These are phyloP conservation scores for Beauveria bassiana DNA, from an alignment of 2,329 filamentous ascomycete genomes.

Conservation along the genomic window DNA sequence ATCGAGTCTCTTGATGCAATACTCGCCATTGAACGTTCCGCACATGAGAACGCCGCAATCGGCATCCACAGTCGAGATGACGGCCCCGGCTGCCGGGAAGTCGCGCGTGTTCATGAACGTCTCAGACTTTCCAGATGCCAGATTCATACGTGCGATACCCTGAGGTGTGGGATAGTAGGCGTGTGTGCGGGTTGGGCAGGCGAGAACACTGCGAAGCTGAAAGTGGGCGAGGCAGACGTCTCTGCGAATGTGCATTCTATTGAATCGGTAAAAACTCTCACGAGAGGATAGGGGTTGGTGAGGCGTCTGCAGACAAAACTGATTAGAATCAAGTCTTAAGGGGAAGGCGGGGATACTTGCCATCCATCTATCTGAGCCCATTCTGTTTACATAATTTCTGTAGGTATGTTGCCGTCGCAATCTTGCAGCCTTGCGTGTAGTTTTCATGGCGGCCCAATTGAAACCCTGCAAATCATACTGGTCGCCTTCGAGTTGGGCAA, in stretches of 20 bases:
- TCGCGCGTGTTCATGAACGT: conserved; percentile 36
- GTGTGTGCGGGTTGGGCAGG: conserved; percentile 46
- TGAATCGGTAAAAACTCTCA: conserved; percentile 51
- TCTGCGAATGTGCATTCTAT: conserved; percentile 45
- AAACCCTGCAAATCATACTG: conserved; percentile 51
- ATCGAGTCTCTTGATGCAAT: conserved; percentile 40
- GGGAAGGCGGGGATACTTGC: conserved; percentile 30
- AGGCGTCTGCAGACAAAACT: not conserved
- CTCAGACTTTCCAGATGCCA: conserved; percentile 37
- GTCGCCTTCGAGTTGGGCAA: conserved; percentile 47
- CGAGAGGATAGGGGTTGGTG: conserved; percentile 25
- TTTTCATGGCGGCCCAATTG: conserved; percentile 46
- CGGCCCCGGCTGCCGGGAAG: conserved; percentile 27
- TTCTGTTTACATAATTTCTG: conserved; percentile 50
- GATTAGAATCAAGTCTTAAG: not conserved
- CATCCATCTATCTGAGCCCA: conserved; percentile 37
- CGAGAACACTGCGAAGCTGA: conserved; percentile 56
- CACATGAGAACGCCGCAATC: conserved; percentile 49
- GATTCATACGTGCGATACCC: conserved; percentile 45
- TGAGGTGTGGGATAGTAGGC: conserved; percentile 48
- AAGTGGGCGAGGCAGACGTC: conserved; percentile 55
- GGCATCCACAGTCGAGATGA: conserved; percentile 44
- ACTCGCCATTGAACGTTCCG: conserved; percentile 51
- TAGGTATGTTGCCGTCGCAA: conserved; percentile 41
- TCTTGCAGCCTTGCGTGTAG: conserved; percentile 42